Percentiles rank a stretch among this genome's conserved stretches.
phyloP scores from a whole-genome alignment of 2,329 filamentous ascomycete species.

The Aspergillus quadricinctus region DNA sequence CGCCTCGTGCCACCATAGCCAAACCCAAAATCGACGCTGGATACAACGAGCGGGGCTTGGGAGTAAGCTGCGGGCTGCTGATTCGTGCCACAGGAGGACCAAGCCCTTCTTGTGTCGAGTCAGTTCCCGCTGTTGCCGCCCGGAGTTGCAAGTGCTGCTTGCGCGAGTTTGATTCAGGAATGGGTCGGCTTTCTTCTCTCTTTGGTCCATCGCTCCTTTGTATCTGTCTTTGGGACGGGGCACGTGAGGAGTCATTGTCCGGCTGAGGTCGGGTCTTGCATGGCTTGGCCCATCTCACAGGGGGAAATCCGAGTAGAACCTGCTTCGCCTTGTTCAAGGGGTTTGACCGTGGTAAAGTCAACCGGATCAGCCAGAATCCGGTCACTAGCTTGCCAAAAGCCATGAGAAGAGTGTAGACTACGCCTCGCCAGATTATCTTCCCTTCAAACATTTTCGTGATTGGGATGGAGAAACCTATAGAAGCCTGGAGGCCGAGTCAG shows the following conservation, averaged over 20 bases:
- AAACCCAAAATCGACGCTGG: constrained; percentile 62
- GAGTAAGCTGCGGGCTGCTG: constrained; percentile 17
- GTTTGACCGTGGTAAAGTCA: constrained; percentile 14
- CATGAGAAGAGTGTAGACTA: constrained; percentile 72
- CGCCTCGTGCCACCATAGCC: constrained; percentile 72
- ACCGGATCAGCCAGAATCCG: constrained; percentile 54
- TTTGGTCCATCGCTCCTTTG: not conserved
- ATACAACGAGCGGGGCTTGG: constrained; percentile 60
- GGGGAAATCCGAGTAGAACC: not conserved
- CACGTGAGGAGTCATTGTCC: not conserved
- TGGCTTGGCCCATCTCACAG: not conserved
- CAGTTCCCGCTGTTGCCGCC: not conserved
- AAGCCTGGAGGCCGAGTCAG: constrained; percentile 32
- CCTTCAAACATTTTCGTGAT: constrained; percentile 65
- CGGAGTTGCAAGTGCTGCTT: not conserved
- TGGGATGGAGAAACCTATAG: constrained; percentile 74
- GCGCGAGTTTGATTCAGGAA: not conserved
- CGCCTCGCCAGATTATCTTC: constrained; percentile 63
- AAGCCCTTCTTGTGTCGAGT: constrained; percentile 12
- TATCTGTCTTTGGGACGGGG: not conserved
- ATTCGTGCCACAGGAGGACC: constrained; percentile 3
- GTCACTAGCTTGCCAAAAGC: constrained; percentile 56
- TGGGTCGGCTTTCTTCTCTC: not conserved
- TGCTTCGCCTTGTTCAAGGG: not conserved
- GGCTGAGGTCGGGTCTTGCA: not conserved